These are phyloP conservation scores for Casaregolazyma lundiana DNA, from an alignment of 1,139 yeast genomes.

Conservation along the genomic window DNA sequence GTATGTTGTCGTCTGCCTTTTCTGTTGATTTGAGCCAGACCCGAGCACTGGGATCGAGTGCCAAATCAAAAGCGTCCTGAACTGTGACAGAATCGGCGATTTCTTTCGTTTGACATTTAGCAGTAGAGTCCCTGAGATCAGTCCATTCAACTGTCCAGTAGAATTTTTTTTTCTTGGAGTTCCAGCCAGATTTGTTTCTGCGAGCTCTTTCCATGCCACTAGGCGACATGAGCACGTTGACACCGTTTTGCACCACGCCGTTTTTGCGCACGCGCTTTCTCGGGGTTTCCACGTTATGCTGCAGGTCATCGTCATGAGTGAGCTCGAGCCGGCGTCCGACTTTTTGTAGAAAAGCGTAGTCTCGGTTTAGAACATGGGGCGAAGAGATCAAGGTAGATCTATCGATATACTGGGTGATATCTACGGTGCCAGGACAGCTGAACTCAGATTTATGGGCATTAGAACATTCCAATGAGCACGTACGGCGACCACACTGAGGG, in stretches of 20 bases:
- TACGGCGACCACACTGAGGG: conserved; percentile 65
- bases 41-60: conserved; percentile 1
- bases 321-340: conserved; percentile 54
- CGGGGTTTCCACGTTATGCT: conserved; percentile 24
- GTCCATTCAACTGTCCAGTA: conserved; percentile 83
- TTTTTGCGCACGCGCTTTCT: conserved; percentile 4
- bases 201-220: conserved; percentile 70
- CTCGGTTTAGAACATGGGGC: conserved; percentile 59
- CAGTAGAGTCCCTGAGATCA: conserved; percentile 31
- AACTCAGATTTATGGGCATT: conserved; percentile 59
- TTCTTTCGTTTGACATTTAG: conserved; percentile 1
- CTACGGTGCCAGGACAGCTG: conserved; percentile 64
- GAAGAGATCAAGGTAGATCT: conserved; percentile 38
- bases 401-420: conserved; percentile 55
- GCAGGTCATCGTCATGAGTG: conserved; percentile 20
- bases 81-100: neutral
- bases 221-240: conserved; percentile 52
- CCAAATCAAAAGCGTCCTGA: conserved; percentile 6
- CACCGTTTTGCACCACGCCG: conserved; percentile 40
- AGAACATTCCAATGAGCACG: conserved; percentile 73
- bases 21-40: conserved; percentile 1
- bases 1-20: conserved; percentile 6
- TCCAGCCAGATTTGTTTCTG: conserved; percentile 69
- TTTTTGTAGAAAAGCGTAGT: conserved; percentile 67
- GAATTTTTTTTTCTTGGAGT: conserved; percentile 55